These are phyloP conservation scores for Excoecaria cochinchinensis DNA, from an alignment of 345 rosid species.

Conservation along the genomic window DNA sequence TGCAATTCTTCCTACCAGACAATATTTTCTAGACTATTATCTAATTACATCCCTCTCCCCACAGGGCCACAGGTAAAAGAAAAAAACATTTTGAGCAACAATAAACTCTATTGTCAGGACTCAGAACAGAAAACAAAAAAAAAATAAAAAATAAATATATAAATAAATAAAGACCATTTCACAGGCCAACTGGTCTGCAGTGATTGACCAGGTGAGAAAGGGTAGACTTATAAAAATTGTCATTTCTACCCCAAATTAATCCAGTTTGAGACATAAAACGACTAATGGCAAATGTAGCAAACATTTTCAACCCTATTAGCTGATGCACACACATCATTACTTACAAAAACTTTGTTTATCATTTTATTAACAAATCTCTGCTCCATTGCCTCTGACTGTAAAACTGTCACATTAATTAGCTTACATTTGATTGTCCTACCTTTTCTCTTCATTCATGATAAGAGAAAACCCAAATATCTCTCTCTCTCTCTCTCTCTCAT, in stretches of 20 bases:
- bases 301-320: not conserved
- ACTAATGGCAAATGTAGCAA: not conserved
- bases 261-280: not conserved
- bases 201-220: not conserved
- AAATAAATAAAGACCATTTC: too few species aligned
- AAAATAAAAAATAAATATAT: too few species aligned
- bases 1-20: not conserved
- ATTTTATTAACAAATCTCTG: not conserved
- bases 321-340: not conserved
- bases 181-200: not conserved
- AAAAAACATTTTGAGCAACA: not conserved
- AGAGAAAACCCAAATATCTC: not conserved
- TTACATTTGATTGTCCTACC: not conserved
- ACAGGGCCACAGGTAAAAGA: not conserved
- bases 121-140: not conserved
- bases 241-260: not conserved
- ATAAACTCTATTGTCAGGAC: not conserved
- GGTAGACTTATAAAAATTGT: not conserved
- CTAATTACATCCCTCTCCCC: not conserved
- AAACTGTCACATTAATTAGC: not conserved
- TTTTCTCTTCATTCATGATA: not conserved
- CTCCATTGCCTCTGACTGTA: not conserved
- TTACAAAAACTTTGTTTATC: not conserved
- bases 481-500: not conserved
- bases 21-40: not conserved